A percentile compares a stretch with the other conserved stretches of the same genome.
Conservation (phyloP, 768 basidiomycete species). For the Pulveroboletus sp. region DNA sequence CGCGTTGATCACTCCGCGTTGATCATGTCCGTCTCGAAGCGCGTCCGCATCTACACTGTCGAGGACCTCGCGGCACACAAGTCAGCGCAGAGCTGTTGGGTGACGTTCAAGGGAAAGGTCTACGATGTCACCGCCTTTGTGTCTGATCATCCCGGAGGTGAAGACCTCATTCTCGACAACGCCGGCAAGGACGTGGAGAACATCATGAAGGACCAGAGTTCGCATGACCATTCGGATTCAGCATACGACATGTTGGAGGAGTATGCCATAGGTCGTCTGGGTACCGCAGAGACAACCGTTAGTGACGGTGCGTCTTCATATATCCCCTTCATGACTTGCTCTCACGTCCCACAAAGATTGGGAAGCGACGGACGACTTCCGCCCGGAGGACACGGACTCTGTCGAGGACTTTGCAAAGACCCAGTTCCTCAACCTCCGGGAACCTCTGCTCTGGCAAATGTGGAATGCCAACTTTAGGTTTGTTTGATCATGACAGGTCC, state of each 20-base stretch:
- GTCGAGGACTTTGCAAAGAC: conserved; percentile 81
- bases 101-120: conserved; percentile 75
- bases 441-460: conserved; percentile 82
- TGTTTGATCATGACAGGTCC: conserved; percentile 12
- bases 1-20: background rate
- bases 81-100: conserved; percentile 67
- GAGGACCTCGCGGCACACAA: conserved; percentile 72
- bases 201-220: conserved; percentile 73
- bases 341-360: conserved; percentile 54
- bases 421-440: conserved; percentile 85
- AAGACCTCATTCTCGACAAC: conserved; percentile 79
- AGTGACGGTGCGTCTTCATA: conserved; percentile 61
- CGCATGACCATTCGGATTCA: conserved; percentile 87
- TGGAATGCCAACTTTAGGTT: conserved; percentile 84
- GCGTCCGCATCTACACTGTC: conserved; percentile 67
- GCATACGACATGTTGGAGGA: conserved; percentile 93
- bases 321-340: background rate
- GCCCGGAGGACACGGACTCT: conserved; percentile 85
- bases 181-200: conserved; percentile 81
- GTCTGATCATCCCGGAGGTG: conserved; percentile 90
- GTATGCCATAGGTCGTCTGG: conserved; percentile 80
- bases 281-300: conserved; percentile 68
- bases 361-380: conserved; percentile 86
- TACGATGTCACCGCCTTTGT: conserved; percentile 88
- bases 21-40: conserved; percentile 53